Percentiles rank a stretch among this genome's conserved stretches.
Conservation (phyloP, 1,139 yeast genomes). For the Geotrichum histeridarum region DNA sequence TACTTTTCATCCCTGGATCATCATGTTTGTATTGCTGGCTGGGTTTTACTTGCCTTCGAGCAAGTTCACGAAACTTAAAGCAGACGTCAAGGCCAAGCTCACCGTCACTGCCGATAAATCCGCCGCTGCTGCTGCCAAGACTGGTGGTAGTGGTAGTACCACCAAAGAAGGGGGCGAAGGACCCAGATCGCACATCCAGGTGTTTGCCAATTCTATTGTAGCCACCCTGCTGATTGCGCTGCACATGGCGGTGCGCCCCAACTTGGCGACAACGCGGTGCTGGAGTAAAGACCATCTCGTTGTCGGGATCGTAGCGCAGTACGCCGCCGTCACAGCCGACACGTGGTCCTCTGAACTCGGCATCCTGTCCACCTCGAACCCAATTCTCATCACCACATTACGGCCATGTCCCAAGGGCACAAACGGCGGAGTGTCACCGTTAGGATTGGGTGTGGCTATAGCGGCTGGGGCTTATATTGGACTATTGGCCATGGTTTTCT, state of each 20-base stretch:
- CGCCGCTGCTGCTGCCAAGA: constrained; percentile 10
- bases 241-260: constrained; percentile 20
- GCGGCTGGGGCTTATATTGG: constrained; percentile 42
- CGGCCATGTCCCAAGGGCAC: constrained; percentile 46
- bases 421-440: constrained; percentile 45
- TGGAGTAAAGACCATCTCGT: constrained; percentile 20
- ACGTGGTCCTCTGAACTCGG: constrained; percentile 51
- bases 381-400: constrained; percentile 43
- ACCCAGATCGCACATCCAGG: constrained; percentile 42
- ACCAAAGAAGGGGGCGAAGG: constrained; percentile 25
- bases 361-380: constrained; percentile 39
- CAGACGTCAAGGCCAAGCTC: constrained; percentile 33
- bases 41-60: constrained; percentile 43
- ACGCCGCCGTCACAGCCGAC: constrained; percentile 47
- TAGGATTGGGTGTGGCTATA: constrained; percentile 41
- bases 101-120: constrained; percentile 21
- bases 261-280: constrained; percentile 12
- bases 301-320: constrained; percentile 42
- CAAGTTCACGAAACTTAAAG: constrained; percentile 40
- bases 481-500: constrained; percentile 29
- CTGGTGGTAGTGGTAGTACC: constrained; percentile 1
- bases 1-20: constrained; percentile 38
- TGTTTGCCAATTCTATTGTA: constrained; percentile 41
- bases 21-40: constrained; percentile 37
- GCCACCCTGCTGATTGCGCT: constrained; percentile 33